phyloP scores from a whole-genome alignment of 2,329 filamentous ascomycete species.

The Pseudocercospora cruenta region DNA sequence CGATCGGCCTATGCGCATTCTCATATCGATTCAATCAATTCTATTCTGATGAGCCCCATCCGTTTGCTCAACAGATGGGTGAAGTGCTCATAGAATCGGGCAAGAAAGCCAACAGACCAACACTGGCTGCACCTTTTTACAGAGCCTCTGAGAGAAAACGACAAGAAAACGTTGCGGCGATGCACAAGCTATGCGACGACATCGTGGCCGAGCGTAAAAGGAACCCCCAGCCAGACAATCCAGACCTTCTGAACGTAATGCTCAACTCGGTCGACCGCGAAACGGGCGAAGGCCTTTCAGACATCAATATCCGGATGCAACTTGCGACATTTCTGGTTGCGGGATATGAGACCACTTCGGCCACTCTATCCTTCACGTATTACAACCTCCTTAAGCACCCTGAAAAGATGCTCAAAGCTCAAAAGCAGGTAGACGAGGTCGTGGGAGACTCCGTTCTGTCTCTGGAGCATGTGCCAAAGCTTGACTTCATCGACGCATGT shows the following conservation, averaged over 20 bases:
- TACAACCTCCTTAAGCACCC: constrained; percentile 59
- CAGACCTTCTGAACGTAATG: constrained; percentile 65
- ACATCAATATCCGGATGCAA: constrained; percentile 68
- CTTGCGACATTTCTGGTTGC: constrained; percentile 69
- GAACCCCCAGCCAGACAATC: constrained; percentile 20
- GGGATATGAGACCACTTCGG: constrained; percentile 27
- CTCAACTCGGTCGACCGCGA: constrained; percentile 63
- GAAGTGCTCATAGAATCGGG: constrained; percentile 63
- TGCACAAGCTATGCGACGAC: constrained; percentile 19
- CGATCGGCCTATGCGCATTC: constrained; percentile 63
- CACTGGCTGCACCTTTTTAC: constrained; percentile 5
- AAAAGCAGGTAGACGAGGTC: constrained; percentile 59
- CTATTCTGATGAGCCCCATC: constrained; percentile 69
- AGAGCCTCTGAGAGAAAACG: constrained; percentile 1
- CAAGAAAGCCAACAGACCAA: constrained; percentile 40
- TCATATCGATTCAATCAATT: constrained; percentile 74
- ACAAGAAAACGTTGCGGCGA: constrained; percentile 12
- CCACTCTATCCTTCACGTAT: constrained; percentile 46
- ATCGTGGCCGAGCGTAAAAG: constrained; percentile 18
- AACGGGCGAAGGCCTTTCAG: constrained; percentile 61
- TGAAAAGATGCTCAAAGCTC: constrained; percentile 51
- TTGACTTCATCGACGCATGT: constrained; percentile 59
- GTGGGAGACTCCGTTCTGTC: constrained; percentile 52
- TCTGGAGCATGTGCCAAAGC: constrained; percentile 54
- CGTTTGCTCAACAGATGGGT: constrained; percentile 69